Evolutionary conservation across 2,329 filamentous ascomycete genomes (phyloP), one percentile per base, ranked within the genome.

Genomic region (Metarhizium guizhouense): DNA sequence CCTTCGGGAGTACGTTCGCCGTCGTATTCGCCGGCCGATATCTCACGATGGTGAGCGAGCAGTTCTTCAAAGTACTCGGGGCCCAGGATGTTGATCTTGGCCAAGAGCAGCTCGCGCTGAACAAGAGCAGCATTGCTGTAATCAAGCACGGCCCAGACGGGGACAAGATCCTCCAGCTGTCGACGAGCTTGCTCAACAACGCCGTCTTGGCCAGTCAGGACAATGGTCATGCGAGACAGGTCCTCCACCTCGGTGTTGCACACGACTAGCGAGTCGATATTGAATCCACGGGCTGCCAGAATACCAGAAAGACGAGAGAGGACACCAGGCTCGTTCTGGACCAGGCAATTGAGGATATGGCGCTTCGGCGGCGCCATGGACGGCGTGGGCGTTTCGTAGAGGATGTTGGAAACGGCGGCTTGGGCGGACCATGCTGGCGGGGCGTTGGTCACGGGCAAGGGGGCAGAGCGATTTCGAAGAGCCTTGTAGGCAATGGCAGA

Each of bases 61-160:
- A 99, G 82, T 75, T 99, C 94, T 76, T 97, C 93, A 65, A 96
- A 99, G 76, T 96, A 96, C 77, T 99, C 94, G 6, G 94, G 94
- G 0, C 94, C 94, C 42, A 99, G 82, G 59, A 95, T 96, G 72
- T 93, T 95, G 74, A 99, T 83, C 79, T 99, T 99, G 65, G 94
- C 93, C 42, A 99, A 84, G 8, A 99, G 82, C 34, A 99, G 80
- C 74, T 99, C 94, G 60, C 94, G 87, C 81, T 99, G 94, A 20
- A 99, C 94, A 29, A 99, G 84, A 3, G 94, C 90, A 5, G 94
- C 86, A 59, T 85, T 82, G 57, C 92, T 97, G 76, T 99, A 99
- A 75, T 99, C 94, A 56, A 99, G 78, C 38, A 99, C 94, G 54
- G 94, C 94, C 94, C 94, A 99, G 57, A 99, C 94, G 29, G 94